A percentile compares a stretch with the other conserved stretches of the same genome.
phyloP scores from a whole-genome alignment of 2,329 filamentous ascomycete species.

The Exutisphaerella laricina region DNA sequence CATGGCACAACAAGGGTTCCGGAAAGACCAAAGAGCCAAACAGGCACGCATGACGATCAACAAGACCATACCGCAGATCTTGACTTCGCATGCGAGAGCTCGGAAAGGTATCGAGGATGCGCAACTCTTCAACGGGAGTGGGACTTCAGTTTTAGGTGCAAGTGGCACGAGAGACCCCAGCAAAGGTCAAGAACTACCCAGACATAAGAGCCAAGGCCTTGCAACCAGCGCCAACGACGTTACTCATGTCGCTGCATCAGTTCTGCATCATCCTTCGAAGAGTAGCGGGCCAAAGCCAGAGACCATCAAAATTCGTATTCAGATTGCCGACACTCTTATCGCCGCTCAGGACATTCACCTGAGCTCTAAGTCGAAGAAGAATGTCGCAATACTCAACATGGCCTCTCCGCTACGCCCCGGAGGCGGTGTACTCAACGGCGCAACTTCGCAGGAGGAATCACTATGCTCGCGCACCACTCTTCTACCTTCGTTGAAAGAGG shows the following conservation, averaged over 20 bases:
- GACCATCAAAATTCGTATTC: constrained; percentile 39
- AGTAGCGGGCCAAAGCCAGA: constrained; percentile 6
- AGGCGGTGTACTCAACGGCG: constrained; percentile 55
- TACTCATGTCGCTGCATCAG: background rate
- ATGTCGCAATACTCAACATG: constrained; percentile 56
- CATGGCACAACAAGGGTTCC: constrained; percentile 3
- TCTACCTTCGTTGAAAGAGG: constrained; percentile 51
- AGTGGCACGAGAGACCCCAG: too few relatives aligned
- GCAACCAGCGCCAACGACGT: too few relatives aligned
- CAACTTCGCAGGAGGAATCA: constrained; percentile 56
- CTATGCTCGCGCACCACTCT: constrained; percentile 57
- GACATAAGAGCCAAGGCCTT: too few relatives aligned
- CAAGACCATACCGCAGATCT: constrained; percentile 50
- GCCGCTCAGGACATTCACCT: constrained; percentile 36
- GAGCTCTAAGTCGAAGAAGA: constrained; percentile 25
- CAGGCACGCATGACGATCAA: constrained; percentile 43
- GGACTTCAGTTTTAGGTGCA: background rate
- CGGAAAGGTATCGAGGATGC: constrained; percentile 47
- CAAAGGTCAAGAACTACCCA: background rate
- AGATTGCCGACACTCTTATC: constrained; percentile 48
- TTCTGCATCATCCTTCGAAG: background rate
- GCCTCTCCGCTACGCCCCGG: constrained; percentile 56
- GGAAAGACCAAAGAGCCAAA: constrained; percentile 32
- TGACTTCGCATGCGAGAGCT: constrained; percentile 49
- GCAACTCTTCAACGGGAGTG: constrained; percentile 37